Base-by-base conservation (phyloP, 2,329 filamentous ascomycete species). In the Aspergillus puulaauensis region DNA sequence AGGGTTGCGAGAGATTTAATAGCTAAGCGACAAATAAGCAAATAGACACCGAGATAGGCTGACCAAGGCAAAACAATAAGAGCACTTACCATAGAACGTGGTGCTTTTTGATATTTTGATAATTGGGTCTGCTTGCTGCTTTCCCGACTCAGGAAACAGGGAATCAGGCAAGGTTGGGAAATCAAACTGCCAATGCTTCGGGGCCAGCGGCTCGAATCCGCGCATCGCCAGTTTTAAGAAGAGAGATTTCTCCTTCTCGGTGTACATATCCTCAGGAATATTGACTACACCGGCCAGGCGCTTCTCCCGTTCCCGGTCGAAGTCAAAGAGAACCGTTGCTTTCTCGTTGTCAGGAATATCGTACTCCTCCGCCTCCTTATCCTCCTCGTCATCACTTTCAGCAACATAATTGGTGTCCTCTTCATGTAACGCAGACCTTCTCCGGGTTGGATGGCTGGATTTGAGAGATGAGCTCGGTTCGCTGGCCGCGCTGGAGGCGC, bases 121-220 rank as follows among this genome's bases (percentile, higher is more conserved):
- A 59, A 81, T 78, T 0, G 81, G 76, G 19, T 74, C 70, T 43
- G 75, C 70, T 17, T 73, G 62, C 11, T 73, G 69, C 8, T 73
- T 70, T 2, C 69, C 62, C 1, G 48, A 53, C 9, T 61, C 35
- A 8, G 78, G 77, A 69, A 86, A 86, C 2, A 86, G 68, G 8
- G 76, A 73, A 8, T 79, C 74, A 2, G 83, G 83, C 14, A 86
- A 66, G 15, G 79, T 83, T 8, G 72, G 70, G 60, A 85, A 85
- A 61, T 86, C 83, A 50, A 77, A 68, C 45, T 75, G 72, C 82
- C 83, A 86, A 59, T 73, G 73, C 12, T 70, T 67, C 2, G 82
- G 82, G 12, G 86, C 66, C 1, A 86, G 68, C 9, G 84, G 80
- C 69, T 86, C 83, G 52, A 79, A 80, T 15, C 84, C 83, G 43